Evolutionary conservation across 768 basidiomycete genomes (phyloP), one percentile per base, ranked within the genome.

Genomic region (Naganishia kalamii): DNA sequence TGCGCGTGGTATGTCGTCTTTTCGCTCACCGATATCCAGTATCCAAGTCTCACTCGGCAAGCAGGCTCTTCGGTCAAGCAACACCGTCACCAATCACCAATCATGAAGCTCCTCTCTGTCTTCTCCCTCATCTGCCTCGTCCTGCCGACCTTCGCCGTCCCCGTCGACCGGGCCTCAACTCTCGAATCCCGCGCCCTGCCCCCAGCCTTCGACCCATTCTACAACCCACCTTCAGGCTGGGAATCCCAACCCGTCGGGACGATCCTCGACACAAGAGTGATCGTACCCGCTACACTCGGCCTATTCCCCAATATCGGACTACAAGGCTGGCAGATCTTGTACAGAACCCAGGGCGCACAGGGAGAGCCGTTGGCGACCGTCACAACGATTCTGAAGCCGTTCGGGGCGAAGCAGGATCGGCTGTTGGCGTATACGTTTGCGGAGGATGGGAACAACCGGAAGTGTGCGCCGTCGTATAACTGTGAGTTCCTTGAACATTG

Each of bases 321-420:
- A 88, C 76, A 88, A 87, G 11, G 85, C 84, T 70, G 88, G 85
- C 33, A 88, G 74, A 76, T 90, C 87, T 0, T 62, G 4, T 62
- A 62, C 37, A 46, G 60, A 19, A 62, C 60, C 12, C 21, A 46
- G 21, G 60, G 60, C 25, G 44, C 60, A 15, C 11, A 30, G 6
- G 60, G 60, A 17, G 60, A 62, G 33, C 43, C 60, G 7, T 35
- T 62, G 10, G 47, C 33, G 23, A 62, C 60, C 11, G 60, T 62
- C 2, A 37, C 47, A 2, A 48, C 60, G 15, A 49, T 62, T 23
- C 13, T 62, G 17, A 62, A 47, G 43, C 60, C 60, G 15, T 21
- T 23, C 1, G 47, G 47, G 19, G 60, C 60, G 1, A 49, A 47
- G 44, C 21, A 23, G 32, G 60, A 62, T 47, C 40, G 60, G 30